Percentiles rank a stretch among this genome's conserved stretches.
These are phyloP conservation scores for Annulohypoxylon stygium DNA, from an alignment of 495 filamentous ascomycete species.

Conservation along the genomic window DNA sequence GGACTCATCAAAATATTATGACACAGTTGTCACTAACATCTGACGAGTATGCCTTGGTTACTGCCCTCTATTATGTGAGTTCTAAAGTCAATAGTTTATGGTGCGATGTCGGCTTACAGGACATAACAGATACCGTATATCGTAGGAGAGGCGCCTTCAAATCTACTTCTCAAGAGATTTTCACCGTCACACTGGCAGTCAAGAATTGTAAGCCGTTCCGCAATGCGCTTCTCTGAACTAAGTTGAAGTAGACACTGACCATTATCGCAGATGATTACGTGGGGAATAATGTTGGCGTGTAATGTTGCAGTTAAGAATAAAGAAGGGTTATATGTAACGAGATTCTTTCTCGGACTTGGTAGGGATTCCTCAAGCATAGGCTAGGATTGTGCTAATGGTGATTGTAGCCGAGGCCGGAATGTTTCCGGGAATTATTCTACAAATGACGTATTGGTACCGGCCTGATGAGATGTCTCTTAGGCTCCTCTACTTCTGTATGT, in stretches of 20 bases:
- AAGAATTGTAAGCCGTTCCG: conserved; percentile 46
- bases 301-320: conserved; percentile 56
- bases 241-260: conserved; percentile 4
- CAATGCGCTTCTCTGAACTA: background rate
- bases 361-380: background rate
- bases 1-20: conserved; percentile 60
- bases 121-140: conserved; percentile 60
- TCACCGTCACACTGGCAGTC: conserved; percentile 58
- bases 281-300: conserved; percentile 55
- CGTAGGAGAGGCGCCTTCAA: conserved; percentile 59
- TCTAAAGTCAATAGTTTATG: background rate
- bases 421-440: conserved; percentile 58
- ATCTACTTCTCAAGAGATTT: conserved; percentile 56
- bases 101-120: conserved; percentile 34
- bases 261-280: conserved; percentile 46
- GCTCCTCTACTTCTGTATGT: conserved; percentile 54
- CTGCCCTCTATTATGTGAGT: conserved; percentile 52
- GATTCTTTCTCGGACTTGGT: conserved; percentile 57
- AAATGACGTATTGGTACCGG: conserved; percentile 61
- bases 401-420: conserved; percentile 56
- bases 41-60: conserved; percentile 51
- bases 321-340: conserved; percentile 52
- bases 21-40: conserved; percentile 56
- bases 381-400: conserved; percentile 10
- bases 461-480: conserved; percentile 60